A percentile compares a stretch with the other conserved stretches of the same genome.
Conservation (phyloP, 2,329 filamentous ascomycete genomes). For the Xylaria sp. region DNA sequence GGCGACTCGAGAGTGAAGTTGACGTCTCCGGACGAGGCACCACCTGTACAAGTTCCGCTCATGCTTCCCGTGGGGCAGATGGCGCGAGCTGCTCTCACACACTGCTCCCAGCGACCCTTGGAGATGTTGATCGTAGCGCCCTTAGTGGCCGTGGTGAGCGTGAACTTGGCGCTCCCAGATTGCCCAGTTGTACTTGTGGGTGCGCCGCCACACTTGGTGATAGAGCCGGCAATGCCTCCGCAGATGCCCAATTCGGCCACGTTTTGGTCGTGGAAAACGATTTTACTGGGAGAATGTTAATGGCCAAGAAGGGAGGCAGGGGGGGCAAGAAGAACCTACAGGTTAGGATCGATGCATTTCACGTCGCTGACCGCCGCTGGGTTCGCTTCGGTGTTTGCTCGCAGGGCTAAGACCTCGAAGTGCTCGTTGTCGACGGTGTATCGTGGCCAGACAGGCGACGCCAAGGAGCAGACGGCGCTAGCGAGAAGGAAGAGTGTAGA, state of each 20-base stretch:
- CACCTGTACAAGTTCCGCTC: slow-evolving; percentile 53
- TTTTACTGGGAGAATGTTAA: slow-evolving; percentile 38
- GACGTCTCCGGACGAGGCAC: slow-evolving; percentile 53
- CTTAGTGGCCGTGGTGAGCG: slow-evolving; percentile 47
- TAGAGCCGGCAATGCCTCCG: slow-evolving; percentile 55
- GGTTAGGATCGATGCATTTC: slow-evolving; percentile 48
- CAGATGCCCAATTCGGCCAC: slow-evolving; percentile 56
- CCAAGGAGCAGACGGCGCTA: slow-evolving; percentile 40
- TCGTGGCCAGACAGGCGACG: slow-evolving; percentile 45
- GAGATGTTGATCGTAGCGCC: slow-evolving; percentile 59
- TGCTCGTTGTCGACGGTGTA: slow-evolving; percentile 50
- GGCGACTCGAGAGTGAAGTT: slow-evolving; percentile 48
- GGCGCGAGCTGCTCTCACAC: slow-evolving; percentile 57
- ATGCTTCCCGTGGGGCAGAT: slow-evolving; percentile 57
- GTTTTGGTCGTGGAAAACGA: slow-evolving; percentile 56
- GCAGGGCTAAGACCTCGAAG: slow-evolving; percentile 51
- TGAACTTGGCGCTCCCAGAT: slow-evolving; percentile 55
- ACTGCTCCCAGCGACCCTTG: slow-evolving; percentile 59
- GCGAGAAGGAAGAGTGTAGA: slow-evolving; percentile 39
- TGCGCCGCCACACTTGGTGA: slow-evolving; percentile 52
- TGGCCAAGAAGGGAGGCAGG: slow-evolving; percentile 1
- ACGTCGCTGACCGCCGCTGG: slow-evolving; percentile 48
- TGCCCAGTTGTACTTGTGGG: slow-evolving; percentile 52
- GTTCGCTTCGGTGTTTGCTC: slow-evolving; percentile 47
- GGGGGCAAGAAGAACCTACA: slow-evolving; percentile 42